phyloP scores from a whole-genome alignment of 805 yeast species.

The Saccharomycopsis malanga region DNA sequence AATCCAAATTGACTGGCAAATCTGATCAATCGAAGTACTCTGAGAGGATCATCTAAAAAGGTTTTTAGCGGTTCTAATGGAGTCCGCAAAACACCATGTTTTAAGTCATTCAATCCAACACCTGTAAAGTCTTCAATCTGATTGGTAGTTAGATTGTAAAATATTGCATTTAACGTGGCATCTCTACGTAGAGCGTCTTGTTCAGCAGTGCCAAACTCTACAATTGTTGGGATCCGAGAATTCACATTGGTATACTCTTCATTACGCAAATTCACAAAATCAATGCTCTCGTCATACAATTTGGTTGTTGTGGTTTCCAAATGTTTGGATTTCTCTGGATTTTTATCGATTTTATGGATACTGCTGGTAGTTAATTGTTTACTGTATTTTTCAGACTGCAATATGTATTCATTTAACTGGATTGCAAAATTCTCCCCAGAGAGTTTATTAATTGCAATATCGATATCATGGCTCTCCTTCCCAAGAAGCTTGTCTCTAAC shows the following conservation, averaged over 20 bases:
- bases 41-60: conserved; percentile 86
- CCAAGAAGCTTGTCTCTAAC: conserved; percentile 91
- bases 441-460: conserved; percentile 78
- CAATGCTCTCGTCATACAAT: conserved; percentile 77
- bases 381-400: conserved; percentile 16
- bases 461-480: conserved; percentile 74
- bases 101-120: conserved; percentile 65
- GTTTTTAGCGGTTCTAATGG: conserved; percentile 84
- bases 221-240: conserved; percentile 71
- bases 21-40: conserved; percentile 78
- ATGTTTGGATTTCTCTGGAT: conserved; percentile 95
- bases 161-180: conserved; percentile 89
- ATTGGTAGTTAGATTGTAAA: conserved; percentile 66
- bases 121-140: conserved; percentile 81
- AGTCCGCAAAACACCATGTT: conserved; percentile 67
- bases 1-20: conserved; percentile 80
- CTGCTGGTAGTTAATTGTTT: conserved; percentile 19
- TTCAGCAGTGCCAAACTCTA: conserved; percentile 80
- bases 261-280: conserved; percentile 84
- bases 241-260: conserved; percentile 72
- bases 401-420: conserved; percentile 47
- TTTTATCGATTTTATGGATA: conserved; percentile 78
- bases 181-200: conserved; percentile 92
- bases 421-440: conserved; percentile 85
- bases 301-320: conserved; percentile 93